Base-by-base conservation (phyloP, 2,329 filamentous ascomycete genomes). In the Pleomassaria siparia region DNA sequence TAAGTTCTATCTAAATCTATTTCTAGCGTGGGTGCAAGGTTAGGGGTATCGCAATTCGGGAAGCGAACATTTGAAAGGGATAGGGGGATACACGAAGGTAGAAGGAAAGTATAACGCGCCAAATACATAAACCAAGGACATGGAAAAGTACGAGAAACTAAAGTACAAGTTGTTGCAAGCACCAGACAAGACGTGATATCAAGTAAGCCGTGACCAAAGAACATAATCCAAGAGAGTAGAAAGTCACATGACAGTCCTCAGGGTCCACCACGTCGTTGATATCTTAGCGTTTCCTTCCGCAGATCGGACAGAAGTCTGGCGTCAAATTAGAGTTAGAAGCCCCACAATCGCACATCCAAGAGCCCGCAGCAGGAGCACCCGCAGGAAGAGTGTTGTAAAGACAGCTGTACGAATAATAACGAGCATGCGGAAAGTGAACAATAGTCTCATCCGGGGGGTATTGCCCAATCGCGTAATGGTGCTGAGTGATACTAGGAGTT, bases 291-390 rank as follows among this genome's bases (percentile, higher is more conserved):
- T 26, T 36, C 21, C 26, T 13, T 18, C 29, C 29, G 21, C 24
- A 40, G 47, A 45, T 4, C 2, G 43, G 43, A 24, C 41, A 44
- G 11, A 44, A 36, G 22, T 44, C 29, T 12, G 30, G 29, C 12
- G 18, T 42, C 8, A 42, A 18, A 21, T n/a, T 24, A 3, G 30
- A 35, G 41, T 44, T 44, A 7, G 30, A 24, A 2, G 41, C 41
- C 15, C 30, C 29, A n/a, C 41, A 44, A 2, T 35, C 29, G 20
- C 35, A 37, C 4, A 13, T 37, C 35, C 35, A 37, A 11, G 35
- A 37, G 20, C 35, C 35, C 4, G 18, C 3, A 37, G 35, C 35
- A 13, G 35, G 35, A 6, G 35, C 18, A 20, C 20, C 35, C 9
- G 35, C 35, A 37, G 32, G 4, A 22, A 37, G 13, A 4, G 32